These are phyloP conservation scores for Cladorrhinum samala DNA, from an alignment of 495 filamentous ascomycete genomes.

Conservation along the genomic window DNA sequence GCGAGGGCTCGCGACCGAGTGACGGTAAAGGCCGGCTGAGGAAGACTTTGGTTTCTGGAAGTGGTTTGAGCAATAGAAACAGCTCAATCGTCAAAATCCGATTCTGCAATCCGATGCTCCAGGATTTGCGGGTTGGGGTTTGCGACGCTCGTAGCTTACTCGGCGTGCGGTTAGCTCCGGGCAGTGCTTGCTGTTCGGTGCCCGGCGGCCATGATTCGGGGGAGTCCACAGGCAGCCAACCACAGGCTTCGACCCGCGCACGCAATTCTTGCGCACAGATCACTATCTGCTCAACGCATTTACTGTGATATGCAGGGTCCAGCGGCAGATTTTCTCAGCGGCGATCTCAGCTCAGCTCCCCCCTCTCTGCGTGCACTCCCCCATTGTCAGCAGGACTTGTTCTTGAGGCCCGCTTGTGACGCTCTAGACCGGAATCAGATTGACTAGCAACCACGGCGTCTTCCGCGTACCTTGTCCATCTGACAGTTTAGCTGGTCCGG, in stretches of 20 bases:
- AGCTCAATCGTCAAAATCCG: background rate
- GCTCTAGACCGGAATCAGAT: background rate
- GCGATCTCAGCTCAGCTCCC: background rate
- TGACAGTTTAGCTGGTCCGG: background rate
- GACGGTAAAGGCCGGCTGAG: no score
- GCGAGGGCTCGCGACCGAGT: no score
- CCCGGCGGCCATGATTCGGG: no score
- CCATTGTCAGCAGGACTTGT: background rate
- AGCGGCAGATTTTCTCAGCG: background rate
- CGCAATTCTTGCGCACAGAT: background rate
- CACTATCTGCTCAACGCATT: background rate
- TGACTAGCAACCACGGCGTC: no score
- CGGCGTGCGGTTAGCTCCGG: no score
- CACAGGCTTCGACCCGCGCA: background rate
- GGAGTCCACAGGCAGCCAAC: background rate
- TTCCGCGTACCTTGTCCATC: no score
- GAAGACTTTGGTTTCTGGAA: no score
- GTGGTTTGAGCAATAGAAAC: background rate
- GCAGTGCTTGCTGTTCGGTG: no score
- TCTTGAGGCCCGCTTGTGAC: background rate
- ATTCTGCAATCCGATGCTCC: no score
- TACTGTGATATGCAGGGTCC: background rate
- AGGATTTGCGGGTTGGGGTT: background rate
- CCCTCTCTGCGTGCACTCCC: no score
- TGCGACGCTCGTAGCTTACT: no score